Base-by-base conservation (phyloP, 352 stramenopile species). In the Phytophthora melonis region DNA sequence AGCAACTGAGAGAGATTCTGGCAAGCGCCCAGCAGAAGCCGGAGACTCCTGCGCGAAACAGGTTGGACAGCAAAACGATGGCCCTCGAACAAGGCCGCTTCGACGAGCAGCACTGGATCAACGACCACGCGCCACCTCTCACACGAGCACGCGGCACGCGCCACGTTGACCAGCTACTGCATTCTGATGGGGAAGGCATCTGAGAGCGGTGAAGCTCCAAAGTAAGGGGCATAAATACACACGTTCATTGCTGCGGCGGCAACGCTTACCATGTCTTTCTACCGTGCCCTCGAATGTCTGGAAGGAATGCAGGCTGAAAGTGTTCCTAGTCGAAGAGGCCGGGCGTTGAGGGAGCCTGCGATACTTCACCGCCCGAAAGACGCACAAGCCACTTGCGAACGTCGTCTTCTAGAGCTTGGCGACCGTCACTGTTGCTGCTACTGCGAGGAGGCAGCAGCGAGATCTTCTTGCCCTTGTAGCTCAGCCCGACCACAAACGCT, bases 401-500 rank as follows among this genome's bases (percentile, higher is more conserved):
- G 27, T 78, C 66, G n/a, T 90, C 77, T 4, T 83, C 50, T 56
- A 82, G 19, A 63, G 45, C 18, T 58, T 58, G 36, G 39, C 61
- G 61, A 47, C 53, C 18, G 11, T 58, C 11, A 45, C 21, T 19
- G 16, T 27, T 71, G 65, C 52, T 71, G 65, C 32, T 59, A 3
- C 41, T 58, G 50, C 58, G 64, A 77, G 55, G 53, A 68, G 76
- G 59, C 19, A 84, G 74, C 49, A 90, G 50, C 19, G 83, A 72
- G 8, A 92, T 84, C 58, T 94, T 94, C 58, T 88, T 89, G 47
- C 84, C 86, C 60, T 88, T 90, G 43, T 80, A 79, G 30, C 78
- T 90, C 19, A 87, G 80, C 0, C 74, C 82, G 11, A 91, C 76
- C 21, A 93, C 61, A 21, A 94, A 91, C 0, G 86, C 86, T 93